Conservation (phyloP, 495 filamentous ascomycete genomes). For the Podospora pseudocomata region DNA sequence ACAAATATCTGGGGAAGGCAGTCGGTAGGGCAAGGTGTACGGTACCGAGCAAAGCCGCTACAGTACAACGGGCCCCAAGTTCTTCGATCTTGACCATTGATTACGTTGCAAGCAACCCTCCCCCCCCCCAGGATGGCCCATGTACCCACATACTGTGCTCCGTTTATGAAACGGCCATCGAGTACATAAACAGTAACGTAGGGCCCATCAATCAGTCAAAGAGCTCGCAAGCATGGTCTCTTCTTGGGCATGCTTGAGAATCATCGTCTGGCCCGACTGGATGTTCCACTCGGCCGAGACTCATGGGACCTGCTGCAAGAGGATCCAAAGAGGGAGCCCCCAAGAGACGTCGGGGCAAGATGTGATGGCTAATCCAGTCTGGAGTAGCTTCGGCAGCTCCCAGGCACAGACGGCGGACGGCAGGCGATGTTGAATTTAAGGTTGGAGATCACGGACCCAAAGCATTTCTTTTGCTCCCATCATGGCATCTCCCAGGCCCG, state of each 20-base stretch:
- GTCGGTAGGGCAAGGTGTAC: background rate
- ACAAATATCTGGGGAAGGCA: background rate
- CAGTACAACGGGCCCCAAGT: too few relatives aligned
- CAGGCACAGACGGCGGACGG: conserved; percentile 16
- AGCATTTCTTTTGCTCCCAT: conserved; percentile 16
- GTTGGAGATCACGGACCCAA: conserved; percentile 29
- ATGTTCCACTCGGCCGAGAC: conserved; percentile 16
- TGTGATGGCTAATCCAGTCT: background rate
- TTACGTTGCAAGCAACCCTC: background rate
- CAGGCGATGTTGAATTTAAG: conserved; percentile 22
- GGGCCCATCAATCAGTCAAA: too few relatives aligned
- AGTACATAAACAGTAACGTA: background rate
- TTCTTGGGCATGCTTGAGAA: background rate
- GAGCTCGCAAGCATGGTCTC: background rate
- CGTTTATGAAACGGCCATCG: background rate
- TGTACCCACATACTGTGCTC: background rate
- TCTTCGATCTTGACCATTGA: background rate
- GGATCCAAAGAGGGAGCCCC: conserved; percentile 6
- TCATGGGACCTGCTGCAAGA: conserved; percentile 10
- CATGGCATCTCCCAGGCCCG: conserved; percentile 23
- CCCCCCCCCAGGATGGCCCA: conserved; percentile 5
- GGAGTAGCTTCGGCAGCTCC: conserved; percentile 9
- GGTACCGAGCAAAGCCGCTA: conserved; percentile 10
- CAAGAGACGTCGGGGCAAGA: background rate
- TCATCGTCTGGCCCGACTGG: background rate